A percentile compares a stretch with the other conserved stretches of the same genome.
phyloP scores from a whole-genome alignment of 2,329 filamentous ascomycete genomes.

The Chrysosporium queenslandicum region DNA sequence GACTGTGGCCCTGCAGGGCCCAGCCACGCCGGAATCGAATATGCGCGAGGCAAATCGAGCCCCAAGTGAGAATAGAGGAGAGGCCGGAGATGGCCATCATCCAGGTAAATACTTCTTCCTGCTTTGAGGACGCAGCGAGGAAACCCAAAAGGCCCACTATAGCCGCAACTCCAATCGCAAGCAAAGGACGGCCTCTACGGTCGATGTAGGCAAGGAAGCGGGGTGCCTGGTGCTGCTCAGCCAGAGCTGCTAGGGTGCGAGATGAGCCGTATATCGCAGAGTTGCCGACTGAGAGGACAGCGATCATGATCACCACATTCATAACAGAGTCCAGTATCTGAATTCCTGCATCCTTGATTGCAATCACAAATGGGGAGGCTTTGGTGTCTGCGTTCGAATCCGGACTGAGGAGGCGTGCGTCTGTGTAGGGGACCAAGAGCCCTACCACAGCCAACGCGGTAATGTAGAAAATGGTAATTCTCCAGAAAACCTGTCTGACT shows the following conservation, averaged over 20 bases:
- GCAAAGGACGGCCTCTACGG: conserved; percentile 49
- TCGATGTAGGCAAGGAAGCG: conserved; percentile 59
- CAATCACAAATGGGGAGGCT: conserved; percentile 66
- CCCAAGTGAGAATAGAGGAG: conserved; percentile 56
- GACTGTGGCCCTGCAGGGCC: conserved; percentile 30
- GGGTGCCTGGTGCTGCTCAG: conserved; percentile 61
- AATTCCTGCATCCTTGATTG: conserved; percentile 58
- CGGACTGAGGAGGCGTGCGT: conserved; percentile 47
- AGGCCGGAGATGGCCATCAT: conserved; percentile 36
- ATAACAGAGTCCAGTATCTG: conserved; percentile 59
- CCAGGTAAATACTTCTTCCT: conserved; percentile 64
- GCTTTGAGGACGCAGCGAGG: conserved; percentile 55
- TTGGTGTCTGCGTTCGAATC: conserved; percentile 54
- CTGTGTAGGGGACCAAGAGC: conserved; percentile 56
- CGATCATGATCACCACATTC: conserved; percentile 66
- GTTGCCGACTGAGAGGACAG: conserved; percentile 60
- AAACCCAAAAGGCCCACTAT: conserved; percentile 66
- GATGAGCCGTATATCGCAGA: conserved; percentile 54
- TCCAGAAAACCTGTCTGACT: conserved; percentile 45
- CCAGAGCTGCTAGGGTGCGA: conserved; percentile 65
- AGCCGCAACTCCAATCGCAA: conserved; percentile 58
- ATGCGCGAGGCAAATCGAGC: conserved; percentile 38
- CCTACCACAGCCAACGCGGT: conserved; percentile 48
- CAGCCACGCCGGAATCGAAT: conserved; percentile 39
- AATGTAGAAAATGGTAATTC: conserved; percentile 50